Evolutionary conservation across 225 moss, liverwort and hornwort species (phyloP), one percentile per base, ranked within the genome.

Genomic region (Takakia lepidozioides): DNA sequence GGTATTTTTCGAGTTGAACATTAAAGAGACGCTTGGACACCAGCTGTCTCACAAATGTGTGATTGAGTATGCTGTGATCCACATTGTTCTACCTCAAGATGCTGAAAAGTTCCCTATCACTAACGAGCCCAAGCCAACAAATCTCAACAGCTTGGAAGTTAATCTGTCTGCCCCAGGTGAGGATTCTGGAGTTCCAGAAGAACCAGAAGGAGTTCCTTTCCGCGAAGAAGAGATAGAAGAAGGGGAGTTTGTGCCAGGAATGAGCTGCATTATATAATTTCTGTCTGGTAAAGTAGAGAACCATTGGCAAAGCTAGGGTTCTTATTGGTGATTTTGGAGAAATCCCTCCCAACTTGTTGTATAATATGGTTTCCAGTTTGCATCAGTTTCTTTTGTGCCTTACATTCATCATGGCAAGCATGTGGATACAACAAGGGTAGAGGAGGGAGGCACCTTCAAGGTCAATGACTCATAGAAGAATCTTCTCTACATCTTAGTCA

Each of bases 181-280:
- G 11, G 52, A 57, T 29, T 52, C 63, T 46, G 47, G 58, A 49
- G 44, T 61, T 21, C 48, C 69, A 38, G 67, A 75, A 24, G 76
- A 80, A 56, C 42, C 59, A 2, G 61, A 62, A 49, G 82, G 85
- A 16, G 60, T 64, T 24, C 32, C 61, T 40, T 71, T 73, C 8
- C 70, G 44, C 46, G 91, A 85, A 69, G 90, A 98, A 57, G 85
- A 91, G 41, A 78, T 87, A 50, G 82, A 85, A 57, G 90, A 98
- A 66, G 91, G 86, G 14, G 91, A 98, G 59, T 66, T 82, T 29
- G 43, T 85, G 20, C 81, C 81, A 43, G 67, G 62, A 69, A 42
- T 25, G 38, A 48, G 2, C 25, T 24, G n/a, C 25, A 70, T n/a
- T n/a, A n/a, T n/a, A n/a, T n/a, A n/a, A n/a, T n/a, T n/a, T n/a